A percentile compares a stretch with the other conserved stretches of the same genome.
Conservation (phyloP, 1,139 yeast genomes). For the Kurtzmaniella quercitrusa region DNA sequence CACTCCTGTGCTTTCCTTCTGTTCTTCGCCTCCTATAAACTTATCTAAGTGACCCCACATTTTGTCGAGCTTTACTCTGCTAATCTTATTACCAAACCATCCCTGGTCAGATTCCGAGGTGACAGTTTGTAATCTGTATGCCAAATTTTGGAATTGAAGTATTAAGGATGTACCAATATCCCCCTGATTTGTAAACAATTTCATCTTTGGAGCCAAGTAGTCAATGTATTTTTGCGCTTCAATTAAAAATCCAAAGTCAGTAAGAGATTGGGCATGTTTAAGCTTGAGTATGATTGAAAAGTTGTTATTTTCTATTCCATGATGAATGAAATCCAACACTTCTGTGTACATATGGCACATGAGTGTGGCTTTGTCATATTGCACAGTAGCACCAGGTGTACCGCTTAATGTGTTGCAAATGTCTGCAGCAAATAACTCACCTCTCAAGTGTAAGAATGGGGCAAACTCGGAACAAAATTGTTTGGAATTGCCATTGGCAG, state of each 20-base stretch:
- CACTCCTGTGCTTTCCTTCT: constrained; percentile 48
- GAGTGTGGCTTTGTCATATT: constrained; percentile 16
- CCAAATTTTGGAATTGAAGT: constrained; percentile 35
- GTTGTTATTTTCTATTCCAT: constrained; percentile 17
- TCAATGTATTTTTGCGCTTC: constrained; percentile 66
- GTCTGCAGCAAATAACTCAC: constrained; percentile 36
- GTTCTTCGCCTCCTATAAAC: constrained; percentile 86
- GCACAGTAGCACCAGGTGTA: constrained; percentile 10
- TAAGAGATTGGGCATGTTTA: constrained; percentile 58
- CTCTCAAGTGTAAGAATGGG: constrained; percentile 38
- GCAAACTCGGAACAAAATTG: constrained; percentile 55
- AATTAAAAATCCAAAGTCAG: constrained; percentile 54
- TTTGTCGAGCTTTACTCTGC: constrained; percentile 76
- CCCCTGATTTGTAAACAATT: constrained; percentile 36
- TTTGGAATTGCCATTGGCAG: constrained; percentile 32
- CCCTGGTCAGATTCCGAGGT: constrained; percentile 40
- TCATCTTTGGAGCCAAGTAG: constrained; percentile 39
- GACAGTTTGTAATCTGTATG: constrained; percentile 41
- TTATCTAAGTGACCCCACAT: constrained; percentile 89
- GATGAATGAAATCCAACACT: constrained; percentile 60
- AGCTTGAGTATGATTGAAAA: constrained; percentile 30
- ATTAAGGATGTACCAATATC: constrained; percentile 16
- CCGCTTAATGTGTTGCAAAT: constrained; percentile 38
- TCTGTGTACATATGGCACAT: constrained; percentile 55
- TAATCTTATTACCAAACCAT: constrained; percentile 62